A percentile compares a stretch with the other conserved stretches of the same genome.
These are phyloP conservation scores for Cercophora samala DNA, from an alignment of 495 filamentous ascomycete genomes.

Conservation along the genomic window DNA sequence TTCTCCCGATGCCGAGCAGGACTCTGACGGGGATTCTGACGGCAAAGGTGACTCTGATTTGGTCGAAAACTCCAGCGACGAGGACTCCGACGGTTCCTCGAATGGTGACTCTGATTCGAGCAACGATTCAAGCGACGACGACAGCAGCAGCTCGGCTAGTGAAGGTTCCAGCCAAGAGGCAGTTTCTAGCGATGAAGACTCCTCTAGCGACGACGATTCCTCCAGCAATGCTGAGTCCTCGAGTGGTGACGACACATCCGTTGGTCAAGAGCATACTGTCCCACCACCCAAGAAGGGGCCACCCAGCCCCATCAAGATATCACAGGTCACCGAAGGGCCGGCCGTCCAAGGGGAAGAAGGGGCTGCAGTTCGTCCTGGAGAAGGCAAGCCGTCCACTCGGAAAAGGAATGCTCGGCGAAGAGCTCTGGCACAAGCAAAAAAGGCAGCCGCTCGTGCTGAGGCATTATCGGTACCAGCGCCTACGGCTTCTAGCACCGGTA, in stretches of 20 bases:
- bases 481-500: not conserved
- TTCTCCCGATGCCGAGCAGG: constrained; percentile 13
- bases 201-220: constrained; percentile 16
- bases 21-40: constrained; percentile 27
- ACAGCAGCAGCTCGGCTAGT: not conserved
- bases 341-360: not conserved
- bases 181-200: constrained; percentile 4
- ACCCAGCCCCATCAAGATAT: not conserved
- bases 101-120: constrained; percentile 19
- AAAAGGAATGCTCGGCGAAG: constrained; percentile 44
- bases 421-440: constrained; percentile 27
- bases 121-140: constrained; percentile 17
- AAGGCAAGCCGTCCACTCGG: constrained; percentile 38
- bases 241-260: constrained; percentile 5
- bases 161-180: constrained; percentile 5
- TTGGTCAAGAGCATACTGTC: not conserved
- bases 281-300: not conserved
- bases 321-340: not conserved
- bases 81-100: constrained; percentile 8
- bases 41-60: constrained; percentile 29
- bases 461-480: not conserved
- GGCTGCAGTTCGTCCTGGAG: constrained; percentile 28
- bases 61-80: constrained; percentile 5
- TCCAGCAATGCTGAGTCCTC: constrained; percentile 6
- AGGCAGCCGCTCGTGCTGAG: constrained; percentile 14